Base-by-base conservation (phyloP, 2,329 filamentous ascomycete genomes). In the Diplocarpon rosae region DNA sequence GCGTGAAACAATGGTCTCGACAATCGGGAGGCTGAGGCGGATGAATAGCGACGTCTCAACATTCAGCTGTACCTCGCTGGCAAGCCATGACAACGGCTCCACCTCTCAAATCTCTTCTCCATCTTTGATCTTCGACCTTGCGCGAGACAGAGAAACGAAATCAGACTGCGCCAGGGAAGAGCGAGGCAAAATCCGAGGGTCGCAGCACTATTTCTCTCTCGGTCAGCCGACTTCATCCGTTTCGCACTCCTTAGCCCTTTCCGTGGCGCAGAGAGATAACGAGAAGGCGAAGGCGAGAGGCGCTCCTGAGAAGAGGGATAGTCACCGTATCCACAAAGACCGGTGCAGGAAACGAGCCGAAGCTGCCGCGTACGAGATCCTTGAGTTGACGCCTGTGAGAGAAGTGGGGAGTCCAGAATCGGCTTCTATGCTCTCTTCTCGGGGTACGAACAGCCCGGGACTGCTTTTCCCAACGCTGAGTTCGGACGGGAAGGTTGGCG, bases 21-120 rank as follows among this genome's bases (percentile, higher is more conserved):
- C 44, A 2, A 49, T 57, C 16, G 24, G 33, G 7, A 42, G 52
- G 38, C 39, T 57, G 0, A 42, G 53, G 0, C 45, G 53, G 11
- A 55, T 55, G 53, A 57, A 56, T 35, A 48, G 43, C 20, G 48
- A 53, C n/a, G 16, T 56, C 11, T 47, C 42, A 14, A 43, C 42
- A 17, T 46, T 34, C 36, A 48, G 43, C 39, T 43, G 28, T 11
- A 17, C 12, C 32, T 51, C 39, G 13, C 33, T 36, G n/a, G 39
- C 37, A 1, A 40, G 27, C 9, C n/a, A 30, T 24, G 27, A 45
- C 39, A 8, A 37, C 43, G 3, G 42, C 39, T 9, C 10, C 39
- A 9, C 44, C 36, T 10, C 9, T 29, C 13, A 30, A 41, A 13
- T 16, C 14, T 14, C 27, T 12, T 13, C 37, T 14, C 16, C 11